Evolutionary conservation across 352 stramenopile genomes (phyloP), one percentile per base, ranked within the genome.

Genomic region (Phytophthora agathidicida): DNA sequence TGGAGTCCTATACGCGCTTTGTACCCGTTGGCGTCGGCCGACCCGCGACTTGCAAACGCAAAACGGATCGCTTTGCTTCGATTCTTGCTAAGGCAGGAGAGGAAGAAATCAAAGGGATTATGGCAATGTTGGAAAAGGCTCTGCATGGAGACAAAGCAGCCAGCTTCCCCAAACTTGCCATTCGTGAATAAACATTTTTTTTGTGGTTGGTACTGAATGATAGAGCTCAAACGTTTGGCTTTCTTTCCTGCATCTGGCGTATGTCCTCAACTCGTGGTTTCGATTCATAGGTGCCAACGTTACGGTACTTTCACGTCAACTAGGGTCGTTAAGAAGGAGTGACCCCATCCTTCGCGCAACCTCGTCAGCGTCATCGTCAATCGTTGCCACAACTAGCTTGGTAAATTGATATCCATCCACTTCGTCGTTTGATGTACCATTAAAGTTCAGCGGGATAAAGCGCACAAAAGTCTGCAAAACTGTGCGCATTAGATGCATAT

Each of bases 301-400:
- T n/a, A n/a, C n/a, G n/a, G n/a, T n/a, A n/a, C 8, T 23, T 20
- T 16, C 7, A 37, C 24, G 17, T 22, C 28, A 42, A 32, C 7
- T 35, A 28, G 30, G 19, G 7, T 43, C 44, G 24, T 60, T 19
- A 30, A 71, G 33, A 38, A 73, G 44, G 2, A 69, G 42, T 14
- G 35, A 53, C 22, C 60, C 58, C 65, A 73, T 73, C 39, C 69
- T 56, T 3, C 52, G 47, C 3, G 65, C 62, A 51, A 73, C 31
- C 20, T 66, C 43, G 10, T 36, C 39, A 8, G 49, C 59, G 24
- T 73, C 65, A 16, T 69, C 52, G 24, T 73, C 65, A 0, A 33
- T 53, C 6, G 65, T 70, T n/a, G 42, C 51, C 10, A 67, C 59
- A 13, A 73, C 47, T 2, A 73, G 36, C 23, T 73, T 62, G 3